Conservation (phyloP, 768 basidiomycete species). For the Rhizopogon salebrosus region DNA sequence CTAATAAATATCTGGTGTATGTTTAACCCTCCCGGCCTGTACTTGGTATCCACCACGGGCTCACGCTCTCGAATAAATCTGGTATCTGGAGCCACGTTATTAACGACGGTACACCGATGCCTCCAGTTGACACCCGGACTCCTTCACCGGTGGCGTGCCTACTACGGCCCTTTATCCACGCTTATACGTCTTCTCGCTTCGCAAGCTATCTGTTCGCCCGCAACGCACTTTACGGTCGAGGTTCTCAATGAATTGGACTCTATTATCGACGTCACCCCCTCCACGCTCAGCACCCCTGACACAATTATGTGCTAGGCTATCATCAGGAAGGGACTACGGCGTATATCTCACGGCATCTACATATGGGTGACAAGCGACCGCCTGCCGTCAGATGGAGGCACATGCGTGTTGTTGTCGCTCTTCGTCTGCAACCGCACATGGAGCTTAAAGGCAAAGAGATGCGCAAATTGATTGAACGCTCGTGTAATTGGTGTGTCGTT, state of each 20-base stretch:
- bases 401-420: conserved; percentile 5
- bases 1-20: conserved; percentile 56
- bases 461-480: conserved; percentile 40
- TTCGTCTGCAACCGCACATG: conserved; percentile 18
- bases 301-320: conserved; percentile 84
- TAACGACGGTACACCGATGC: conserved; percentile 90
- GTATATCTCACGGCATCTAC: conserved; percentile 77
- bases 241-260: conserved; percentile 47
- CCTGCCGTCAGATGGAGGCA: conserved; percentile 13
- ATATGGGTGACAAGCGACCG: conserved; percentile 97
- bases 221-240: conserved; percentile 78
- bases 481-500: conserved; percentile 82
- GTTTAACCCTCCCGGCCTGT: conserved; percentile 36
- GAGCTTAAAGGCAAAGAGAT: conserved; percentile 15
- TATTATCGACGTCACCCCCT: conserved; percentile 4
- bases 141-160: conserved; percentile 82
- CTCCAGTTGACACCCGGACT: conserved; percentile 85
- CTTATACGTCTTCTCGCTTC: conserved; percentile 88
- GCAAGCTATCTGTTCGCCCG: conserved; percentile 95
- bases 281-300: conserved; percentile 16
- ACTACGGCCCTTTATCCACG: conserved; percentile 84
- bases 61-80: background rate
- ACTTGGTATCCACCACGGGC: conserved; percentile 6
- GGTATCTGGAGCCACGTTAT: conserved; percentile 35
- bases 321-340: conserved; percentile 89